Evolutionary conservation across 1,284 basidiomycete genomes (phyloP).

Genomic region (Ganoderma leucocontextum): DNA sequence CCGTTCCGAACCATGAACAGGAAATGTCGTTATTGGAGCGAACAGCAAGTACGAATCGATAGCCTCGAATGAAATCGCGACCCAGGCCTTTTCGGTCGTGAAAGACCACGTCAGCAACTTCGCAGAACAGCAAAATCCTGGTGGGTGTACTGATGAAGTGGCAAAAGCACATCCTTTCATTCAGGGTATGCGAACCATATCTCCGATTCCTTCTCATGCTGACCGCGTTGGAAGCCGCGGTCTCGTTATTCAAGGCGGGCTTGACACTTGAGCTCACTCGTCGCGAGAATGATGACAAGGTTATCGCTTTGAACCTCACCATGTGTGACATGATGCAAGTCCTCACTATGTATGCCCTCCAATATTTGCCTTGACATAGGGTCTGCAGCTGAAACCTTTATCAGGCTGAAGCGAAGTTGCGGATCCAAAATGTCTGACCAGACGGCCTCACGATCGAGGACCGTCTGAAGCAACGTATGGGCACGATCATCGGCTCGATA

Average conservation of each 20-base stretch:
- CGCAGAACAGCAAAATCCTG: conserved; percentile 11
- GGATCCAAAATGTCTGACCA: background rate
- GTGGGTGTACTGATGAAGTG: conserved; percentile 16
- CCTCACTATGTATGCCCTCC: conserved; percentile 47
- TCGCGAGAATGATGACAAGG: conserved; percentile 52
- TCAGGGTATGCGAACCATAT: background rate
- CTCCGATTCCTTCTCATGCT: background rate
- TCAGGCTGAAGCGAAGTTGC: background rate
- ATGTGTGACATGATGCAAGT: conserved; percentile 55
- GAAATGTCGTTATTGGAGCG: background rate
- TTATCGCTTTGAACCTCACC: conserved; percentile 46
- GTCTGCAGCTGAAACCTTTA: background rate
- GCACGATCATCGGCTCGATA: conserved; percentile 37
- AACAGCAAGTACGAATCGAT: background rate
- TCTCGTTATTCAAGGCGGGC: conserved; percentile 51
- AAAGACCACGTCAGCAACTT: conserved; percentile 18
- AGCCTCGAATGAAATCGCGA: conserved; percentile 6
- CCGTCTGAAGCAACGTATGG: conserved; percentile 29
- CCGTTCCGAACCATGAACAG: background rate
- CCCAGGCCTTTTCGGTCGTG: conserved; percentile 6
- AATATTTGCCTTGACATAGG: background rate
- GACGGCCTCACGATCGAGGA: conserved; percentile 27
- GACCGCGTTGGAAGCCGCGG: conserved; percentile 41
- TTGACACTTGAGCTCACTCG: conserved; percentile 48
- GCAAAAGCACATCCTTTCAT: conserved; percentile 7